A percentile compares a stretch with the other conserved stretches of the same genome.
phyloP scores from a whole-genome alignment of 192 early-diverging fungal species.

The Lunasporangiospora selenospora region DNA sequence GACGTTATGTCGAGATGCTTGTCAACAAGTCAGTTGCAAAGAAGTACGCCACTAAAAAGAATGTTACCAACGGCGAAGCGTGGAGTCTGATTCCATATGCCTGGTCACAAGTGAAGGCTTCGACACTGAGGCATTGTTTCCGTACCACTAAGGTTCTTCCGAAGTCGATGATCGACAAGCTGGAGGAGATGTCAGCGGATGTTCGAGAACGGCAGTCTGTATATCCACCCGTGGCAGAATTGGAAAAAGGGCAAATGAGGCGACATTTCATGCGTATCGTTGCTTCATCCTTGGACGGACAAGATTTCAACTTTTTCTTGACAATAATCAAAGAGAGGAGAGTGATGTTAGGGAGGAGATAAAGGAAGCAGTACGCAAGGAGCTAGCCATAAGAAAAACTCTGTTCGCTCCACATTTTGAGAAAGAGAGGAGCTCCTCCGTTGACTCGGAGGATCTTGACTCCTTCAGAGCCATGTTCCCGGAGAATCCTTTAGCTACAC shows the following conservation, averaged over 20 bases:
- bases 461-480: no score
- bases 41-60: not conserved
- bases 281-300: conserved; percentile 3
- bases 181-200: not conserved
- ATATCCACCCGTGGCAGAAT: not conserved
- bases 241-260: not conserved
- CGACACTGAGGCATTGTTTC: not conserved
- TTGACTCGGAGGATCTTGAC: no score
- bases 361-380: no score
- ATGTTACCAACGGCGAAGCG: not conserved
- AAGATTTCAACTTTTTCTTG: no score
- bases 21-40: not conserved
- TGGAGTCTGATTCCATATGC: not conserved
- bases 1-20: not conserved
- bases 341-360: not conserved
- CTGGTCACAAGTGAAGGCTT: not conserved
- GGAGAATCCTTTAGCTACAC: no score
- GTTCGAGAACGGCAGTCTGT: not conserved
- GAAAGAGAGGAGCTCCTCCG: no score
- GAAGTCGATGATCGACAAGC: not conserved
- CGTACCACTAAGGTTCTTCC: not conserved
- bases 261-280: not conserved
- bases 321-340: not conserved
- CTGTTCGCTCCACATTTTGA: no score
- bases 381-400: no score